Evolutionary conservation across 768 basidiomycete genomes (phyloP), one percentile per base, ranked within the genome.

Genomic region (Leccinellum albellum): DNA sequence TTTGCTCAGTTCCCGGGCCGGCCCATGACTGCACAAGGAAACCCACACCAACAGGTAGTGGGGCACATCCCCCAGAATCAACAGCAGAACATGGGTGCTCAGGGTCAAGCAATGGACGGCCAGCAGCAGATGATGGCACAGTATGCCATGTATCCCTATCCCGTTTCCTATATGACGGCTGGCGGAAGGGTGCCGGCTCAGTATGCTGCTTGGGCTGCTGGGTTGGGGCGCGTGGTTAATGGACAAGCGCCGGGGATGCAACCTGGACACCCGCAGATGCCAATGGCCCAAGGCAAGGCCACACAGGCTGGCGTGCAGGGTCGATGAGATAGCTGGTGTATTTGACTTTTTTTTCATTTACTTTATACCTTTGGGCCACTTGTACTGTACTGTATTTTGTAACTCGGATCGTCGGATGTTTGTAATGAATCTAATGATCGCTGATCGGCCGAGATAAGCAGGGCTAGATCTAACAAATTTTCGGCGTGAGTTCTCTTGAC

Each of bases 251-350:
- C 61, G 6, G 70, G 54, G 26, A 66, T 75, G 60, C 72, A 71
- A 28, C 59, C 70, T 37, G 65, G 63, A 15, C 66, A 65, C 20
- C 59, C 69, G 29, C 74, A 70, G 45, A 68, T 73, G 60, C 55
- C 69, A 15, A 64, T 70, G 15, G 60, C 59, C 3, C 70, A 67
- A 28, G 75, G 70, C 0, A 76, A 74, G 59, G 63, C 69, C 37
- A 60, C 72, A 7, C 71, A 66, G 33, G 69, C 70, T 35, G 68
- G 73, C 31, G 63, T 70, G 21, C 70, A 68, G 53, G 74, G 73
- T 52, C 70, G 74, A 59, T 75, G 66, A 72, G 52, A 56, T 47
- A 49, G 21, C 29, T 48, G 37, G 50, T 49, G 35, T 58, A 46
- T 55, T 28, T 58, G 55, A 57, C 40, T 52, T 5, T 14, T 29